Evolutionary conservation across 352 stramenopile species (phyloP), one percentile per base, ranked within the genome.

Genomic region (Pythium apleroticum): DNA sequence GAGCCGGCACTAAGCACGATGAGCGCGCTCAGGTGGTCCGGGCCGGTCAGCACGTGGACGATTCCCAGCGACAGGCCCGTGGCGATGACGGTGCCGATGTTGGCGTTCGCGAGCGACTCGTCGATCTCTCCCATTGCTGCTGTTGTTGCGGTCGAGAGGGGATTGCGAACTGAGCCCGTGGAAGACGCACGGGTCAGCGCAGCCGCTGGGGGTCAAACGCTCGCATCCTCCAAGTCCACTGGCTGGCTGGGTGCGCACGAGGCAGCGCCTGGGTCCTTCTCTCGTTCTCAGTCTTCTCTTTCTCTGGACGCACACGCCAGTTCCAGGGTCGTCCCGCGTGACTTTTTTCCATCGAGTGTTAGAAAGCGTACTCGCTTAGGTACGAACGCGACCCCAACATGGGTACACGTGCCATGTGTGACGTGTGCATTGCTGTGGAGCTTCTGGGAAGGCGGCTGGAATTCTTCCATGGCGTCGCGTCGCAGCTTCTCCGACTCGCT

Each of bases 11-110:
- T 90, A 17, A 97, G 78, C 59, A 90, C 93, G 28, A 87, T 86
- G 14, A 97, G 69, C 30, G 89, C 89, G n/a, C 81, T 90, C 1
- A 97, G 75, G 72, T 97, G 91, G 74, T 97, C 89, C 0, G 91
- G 91, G 0, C 78, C 78, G 37, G 78, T 88, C 65, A 88, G 60
- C 63, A 88, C 78, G 58, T 88, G 78, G 25, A 88, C 64, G 52
- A 88, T 61, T 52, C 78, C 78, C 5, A 88, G 62, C 30, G 81
- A 63, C 22, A 88, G 65, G 0, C 78, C 78, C 52, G 78, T 84
- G 73, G 17, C 68, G 66, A 87, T 81, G 63, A 87, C 63, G 22
- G 68, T 74, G 45, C 56, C 60, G 46, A 81, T 63, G 39, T 69
- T 70, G 15, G 77, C 73, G 43, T 54, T 54, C 12, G 71, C 60